phyloP scores from a whole-genome alignment of 202 grass and related monocot species.

The Zizania palustris region DNA sequence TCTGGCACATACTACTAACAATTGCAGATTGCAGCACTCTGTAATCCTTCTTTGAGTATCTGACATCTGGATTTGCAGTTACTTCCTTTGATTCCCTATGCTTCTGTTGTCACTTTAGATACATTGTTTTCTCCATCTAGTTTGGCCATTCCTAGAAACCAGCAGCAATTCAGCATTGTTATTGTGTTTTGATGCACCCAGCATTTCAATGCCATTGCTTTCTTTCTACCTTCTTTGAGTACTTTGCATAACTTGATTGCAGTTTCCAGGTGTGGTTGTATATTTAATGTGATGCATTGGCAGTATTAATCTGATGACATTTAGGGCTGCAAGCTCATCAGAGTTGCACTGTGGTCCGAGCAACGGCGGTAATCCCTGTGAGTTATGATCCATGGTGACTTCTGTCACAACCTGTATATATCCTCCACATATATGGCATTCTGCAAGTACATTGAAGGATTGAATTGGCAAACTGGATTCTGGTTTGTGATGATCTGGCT shows the following conservation, averaged over 20 bases:
- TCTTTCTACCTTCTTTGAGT: neutral
- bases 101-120: neutral
- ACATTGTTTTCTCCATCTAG: neutral
- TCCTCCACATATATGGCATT: neutral
- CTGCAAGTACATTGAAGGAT: neutral
- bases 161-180: neutral
- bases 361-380: neutral
- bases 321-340: conserved; percentile 34
- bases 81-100: neutral
- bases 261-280: neutral
- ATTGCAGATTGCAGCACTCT: neutral
- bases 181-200: neutral
- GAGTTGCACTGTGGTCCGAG: conserved; percentile 26
- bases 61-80: neutral
- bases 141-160: neutral
- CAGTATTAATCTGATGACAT: neutral
- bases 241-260: conserved; percentile 3
- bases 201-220: neutral
- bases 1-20: neutral
- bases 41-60: neutral
- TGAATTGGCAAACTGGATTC: neutral
- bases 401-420: conserved; percentile 2
- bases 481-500: neutral
- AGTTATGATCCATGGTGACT: conserved; percentile 20
- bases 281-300: conserved; percentile 21